Evolutionary conservation across 2,329 filamentous ascomycete species (phyloP).

Genomic region (Samsoniella hepiali): DNA sequence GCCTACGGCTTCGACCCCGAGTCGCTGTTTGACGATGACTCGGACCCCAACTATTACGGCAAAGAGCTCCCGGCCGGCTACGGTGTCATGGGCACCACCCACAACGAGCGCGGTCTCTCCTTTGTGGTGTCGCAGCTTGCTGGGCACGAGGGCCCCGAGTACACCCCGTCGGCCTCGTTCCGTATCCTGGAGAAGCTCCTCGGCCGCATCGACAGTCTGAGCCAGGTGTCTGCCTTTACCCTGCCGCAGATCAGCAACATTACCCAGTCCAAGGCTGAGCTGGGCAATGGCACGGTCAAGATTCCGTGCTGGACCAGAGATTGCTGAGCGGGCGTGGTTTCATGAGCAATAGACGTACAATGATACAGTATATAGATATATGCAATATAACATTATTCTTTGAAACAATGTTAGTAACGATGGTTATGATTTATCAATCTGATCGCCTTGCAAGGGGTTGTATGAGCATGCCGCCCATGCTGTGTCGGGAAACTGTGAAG

Average conservation of each 20-base stretch:
- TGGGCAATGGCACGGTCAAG: conserved; percentile 26
- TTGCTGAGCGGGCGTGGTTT: not conserved
- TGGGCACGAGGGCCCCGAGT: conserved; percentile 69
- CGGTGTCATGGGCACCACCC: conserved; percentile 66
- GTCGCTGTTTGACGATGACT: conserved; percentile 42
- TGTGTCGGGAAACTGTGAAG: no score
- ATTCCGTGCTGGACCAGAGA: conserved; percentile 33
- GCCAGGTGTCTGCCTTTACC: conserved; percentile 38
- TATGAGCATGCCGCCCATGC: no score
- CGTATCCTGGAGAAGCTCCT: conserved; percentile 73
- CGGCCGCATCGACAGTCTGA: conserved; percentile 61
- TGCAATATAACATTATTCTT: not conserved
- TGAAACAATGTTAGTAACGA: no score
- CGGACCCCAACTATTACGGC: conserved; percentile 31
- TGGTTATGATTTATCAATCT: no score
- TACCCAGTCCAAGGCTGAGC: conserved; percentile 20
- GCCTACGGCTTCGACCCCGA: conserved; percentile 20
- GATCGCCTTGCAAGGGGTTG: no score
- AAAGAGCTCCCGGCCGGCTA: conserved; percentile 51
- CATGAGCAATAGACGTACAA: not conserved
- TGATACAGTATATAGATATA: not conserved
- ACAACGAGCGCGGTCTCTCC: conserved; percentile 74
- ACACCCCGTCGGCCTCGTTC: conserved; percentile 65
- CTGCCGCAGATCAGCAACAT: conserved; percentile 24
- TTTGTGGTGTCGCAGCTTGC: conserved; percentile 60